Conservation (phyloP, 441 rosid genomes). For the Manihot esculenta region DNA sequence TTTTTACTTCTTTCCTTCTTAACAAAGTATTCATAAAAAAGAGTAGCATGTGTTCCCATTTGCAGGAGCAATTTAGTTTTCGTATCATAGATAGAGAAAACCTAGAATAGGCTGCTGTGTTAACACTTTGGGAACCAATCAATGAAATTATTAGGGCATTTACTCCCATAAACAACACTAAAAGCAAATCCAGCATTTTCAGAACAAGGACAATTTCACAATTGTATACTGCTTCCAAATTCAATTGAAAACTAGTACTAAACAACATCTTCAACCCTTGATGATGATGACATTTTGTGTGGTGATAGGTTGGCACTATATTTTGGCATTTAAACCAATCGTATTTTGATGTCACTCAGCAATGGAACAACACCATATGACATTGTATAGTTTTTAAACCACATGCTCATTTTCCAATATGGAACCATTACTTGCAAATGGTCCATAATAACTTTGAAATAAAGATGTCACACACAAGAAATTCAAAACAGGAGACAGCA, state of each 20-base stretch:
- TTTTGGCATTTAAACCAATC: not conserved
- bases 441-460: not conserved
- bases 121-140: no score
- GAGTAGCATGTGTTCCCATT: not conserved
- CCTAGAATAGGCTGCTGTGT: no score
- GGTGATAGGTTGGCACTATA: not conserved
- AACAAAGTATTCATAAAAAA: no score
- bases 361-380: not conserved
- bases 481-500: not conserved
- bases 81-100: not conserved
- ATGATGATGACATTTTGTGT: not conserved
- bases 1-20: no score
- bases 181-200: not conserved
- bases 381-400: not conserved
- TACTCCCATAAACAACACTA: not conserved
- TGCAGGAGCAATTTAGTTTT: not conserved
- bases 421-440: not conserved
- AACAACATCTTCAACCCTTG: not conserved
- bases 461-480: not conserved
- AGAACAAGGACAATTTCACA: not conserved
- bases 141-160: not conserved
- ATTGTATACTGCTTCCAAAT: not conserved
- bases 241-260: not conserved
- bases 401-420: not conserved
- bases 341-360: not conserved